Conservation (phyloP, 164 flowering plant genomes). For the Protea cynaroides region DNA sequence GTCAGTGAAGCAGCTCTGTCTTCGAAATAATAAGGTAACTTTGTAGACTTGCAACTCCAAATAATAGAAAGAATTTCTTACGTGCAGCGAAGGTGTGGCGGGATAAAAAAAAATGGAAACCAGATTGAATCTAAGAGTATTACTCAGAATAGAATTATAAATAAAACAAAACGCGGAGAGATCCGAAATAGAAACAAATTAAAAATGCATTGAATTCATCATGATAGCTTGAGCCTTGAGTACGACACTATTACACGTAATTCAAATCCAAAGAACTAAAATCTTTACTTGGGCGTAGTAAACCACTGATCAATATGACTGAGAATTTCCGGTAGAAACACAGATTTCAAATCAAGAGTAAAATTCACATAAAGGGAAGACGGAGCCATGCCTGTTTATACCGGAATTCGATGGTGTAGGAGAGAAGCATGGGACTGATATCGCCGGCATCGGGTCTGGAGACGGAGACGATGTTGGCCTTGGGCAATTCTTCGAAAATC, state of each 20-base stretch:
- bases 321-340: neutral
- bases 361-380: neutral
- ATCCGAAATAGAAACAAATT: neutral
- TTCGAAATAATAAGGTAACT: too few relatives aligned
- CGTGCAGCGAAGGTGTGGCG: too few relatives aligned
- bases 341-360: neutral
- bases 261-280: neutral
- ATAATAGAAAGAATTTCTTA: too few relatives aligned
- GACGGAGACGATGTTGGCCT: constrained; percentile 69
- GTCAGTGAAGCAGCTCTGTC: too few relatives aligned
- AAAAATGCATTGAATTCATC: neutral
- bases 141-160: too few relatives aligned
- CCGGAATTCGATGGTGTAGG: constrained; percentile 80
- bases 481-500: constrained; percentile 18
- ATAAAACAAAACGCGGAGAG: too few relatives aligned
- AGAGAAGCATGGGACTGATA: constrained; percentile 74
- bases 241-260: neutral
- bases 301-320: neutral
- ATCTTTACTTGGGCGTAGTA: neutral
- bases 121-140: too few relatives aligned
- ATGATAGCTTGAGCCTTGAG: too few relatives aligned
- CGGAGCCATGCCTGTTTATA: constrained; percentile 60
- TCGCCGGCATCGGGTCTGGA: constrained; percentile 94
- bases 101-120: too few relatives aligned
- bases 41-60: neutral